Evolutionary conservation across 495 filamentous ascomycete species (phyloP).

Genomic region (Hapsidospora chrysogenum): DNA sequence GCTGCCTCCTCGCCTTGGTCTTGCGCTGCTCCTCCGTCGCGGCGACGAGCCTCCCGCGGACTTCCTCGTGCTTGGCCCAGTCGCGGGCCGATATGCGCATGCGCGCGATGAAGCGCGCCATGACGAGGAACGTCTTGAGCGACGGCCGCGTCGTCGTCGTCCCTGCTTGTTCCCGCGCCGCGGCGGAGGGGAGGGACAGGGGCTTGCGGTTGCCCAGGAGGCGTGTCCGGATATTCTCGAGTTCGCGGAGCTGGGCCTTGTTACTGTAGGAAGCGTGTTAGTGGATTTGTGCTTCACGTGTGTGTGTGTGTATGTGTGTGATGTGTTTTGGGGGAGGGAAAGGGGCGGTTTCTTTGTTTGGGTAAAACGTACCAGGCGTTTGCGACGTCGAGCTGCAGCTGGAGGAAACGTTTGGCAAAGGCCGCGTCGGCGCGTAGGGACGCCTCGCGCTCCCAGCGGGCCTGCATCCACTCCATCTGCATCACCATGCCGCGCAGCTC

Average conservation of each 20-base stretch:
- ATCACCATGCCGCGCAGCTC: slow-evolving; percentile 72
- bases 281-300: slow-evolving; percentile 4
- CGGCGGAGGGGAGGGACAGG: slow-evolving; percentile 1
- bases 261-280: slow-evolving; percentile 43
- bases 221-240: slow-evolving; percentile 47
- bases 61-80: slow-evolving; percentile 22
- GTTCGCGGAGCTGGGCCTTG: slow-evolving; percentile 72
- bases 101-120: slow-evolving; percentile 22
- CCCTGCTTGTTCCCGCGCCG: slow-evolving; percentile 1
- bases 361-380: slow-evolving; percentile 79
- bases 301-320: slow-evolving; percentile 9
- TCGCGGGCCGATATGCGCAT: slow-evolving; percentile 20
- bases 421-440: slow-evolving; percentile 59
- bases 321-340: slow-evolving; percentile 5
- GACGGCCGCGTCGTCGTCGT: slow-evolving; percentile 8
- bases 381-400: slow-evolving; percentile 67
- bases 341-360: too few species aligned
- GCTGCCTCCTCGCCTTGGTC: slow-evolving; percentile 12
- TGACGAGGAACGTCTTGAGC: slow-evolving; percentile 14
- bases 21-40: slow-evolving; percentile 20
- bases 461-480: slow-evolving; percentile 80
- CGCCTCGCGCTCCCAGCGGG: slow-evolving; percentile 60
- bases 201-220: slow-evolving; percentile 8
- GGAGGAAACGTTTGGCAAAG: slow-evolving; percentile 60
- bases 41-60: slow-evolving; percentile 18